phyloP scores from a whole-genome alignment of 1,284 basidiomycete species.

The Ceraceosorus guamensis region DNA sequence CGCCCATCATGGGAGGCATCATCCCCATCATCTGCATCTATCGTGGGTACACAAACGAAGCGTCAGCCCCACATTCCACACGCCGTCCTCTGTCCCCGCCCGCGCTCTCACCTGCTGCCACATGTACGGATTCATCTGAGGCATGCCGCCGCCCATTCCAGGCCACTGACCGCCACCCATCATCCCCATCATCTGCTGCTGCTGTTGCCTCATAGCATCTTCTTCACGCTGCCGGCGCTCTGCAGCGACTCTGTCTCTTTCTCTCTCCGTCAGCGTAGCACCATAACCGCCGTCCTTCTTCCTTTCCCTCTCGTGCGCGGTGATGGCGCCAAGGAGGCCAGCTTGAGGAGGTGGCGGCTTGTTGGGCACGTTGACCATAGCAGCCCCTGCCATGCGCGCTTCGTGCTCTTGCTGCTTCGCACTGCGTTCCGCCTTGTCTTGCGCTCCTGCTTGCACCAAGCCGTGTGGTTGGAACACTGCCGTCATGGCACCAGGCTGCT shows the following conservation, averaged over 20 bases:
- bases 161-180: slow-evolving; percentile 33
- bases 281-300: slow-evolving; percentile 91
- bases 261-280: slow-evolving; percentile 85
- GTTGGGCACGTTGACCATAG: slow-evolving; percentile 83
- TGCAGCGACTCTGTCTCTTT: slow-evolving; percentile 65
- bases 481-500: slow-evolving; percentile 40
- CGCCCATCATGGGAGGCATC: slow-evolving; percentile 24
- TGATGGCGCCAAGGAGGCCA: slow-evolving; percentile 89
- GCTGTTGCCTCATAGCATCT: slow-evolving; percentile 79
- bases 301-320: slow-evolving; percentile 84
- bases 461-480: slow-evolving; percentile 80
- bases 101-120: slow-evolving; percentile 13
- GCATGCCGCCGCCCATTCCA: slow-evolving; percentile 22
- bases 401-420: slow-evolving; percentile 89
- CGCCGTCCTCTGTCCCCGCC: no score
- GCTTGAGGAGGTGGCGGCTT: slow-evolving; percentile 93
- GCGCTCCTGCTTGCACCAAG: slow-evolving; percentile 82
- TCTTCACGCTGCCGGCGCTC: slow-evolving; percentile 73
- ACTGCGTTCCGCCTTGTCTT: slow-evolving; percentile 89
- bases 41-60: neutral
- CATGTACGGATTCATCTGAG: slow-evolving; percentile 16
- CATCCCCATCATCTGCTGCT: slow-evolving; percentile 76
- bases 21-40: slow-evolving; percentile 52
- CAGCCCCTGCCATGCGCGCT: slow-evolving; percentile 78
- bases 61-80: no score